Evolutionary conservation across 1,284 basidiomycete genomes (phyloP), one percentile per base, ranked within the genome.

Genomic region (Ceratobasidium sp.): DNA sequence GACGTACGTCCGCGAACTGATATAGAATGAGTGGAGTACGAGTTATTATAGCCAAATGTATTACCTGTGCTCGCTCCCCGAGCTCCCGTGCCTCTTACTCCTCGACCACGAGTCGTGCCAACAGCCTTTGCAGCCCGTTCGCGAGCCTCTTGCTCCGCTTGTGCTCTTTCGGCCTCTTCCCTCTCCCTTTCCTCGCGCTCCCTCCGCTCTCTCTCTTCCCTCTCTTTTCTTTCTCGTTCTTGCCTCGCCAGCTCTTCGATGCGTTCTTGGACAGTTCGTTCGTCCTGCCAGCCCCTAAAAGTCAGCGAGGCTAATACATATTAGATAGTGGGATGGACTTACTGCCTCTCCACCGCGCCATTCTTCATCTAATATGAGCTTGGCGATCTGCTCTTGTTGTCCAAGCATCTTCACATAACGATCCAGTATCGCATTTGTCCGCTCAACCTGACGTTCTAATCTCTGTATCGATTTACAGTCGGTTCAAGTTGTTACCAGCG

Each of bases 291-390:
- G 10, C 20, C 45, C 45, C 10, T 6, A 47, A 7, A 20, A 6
- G 22, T 47, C 7, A 8, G 22, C 20, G 22, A 15, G 7, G 7
- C 10, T 12, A 47, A 7, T 7, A 7, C 20, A 6, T 20, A 47
- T 12, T 20, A 22, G 7, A 47, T 20, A 22, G 45, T 12, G 7
- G 15, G 52, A 25, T 27, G 10, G 10, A 67, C 73, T 45, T 45
- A 74, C 73, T n/a, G 72, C 72, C 57, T 72, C 69, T 15, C 72
- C 73, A 29, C 73, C 73, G 31, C 72, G 57, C 73, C 73, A 74
- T 22, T 69, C 69, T 55, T 71, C 65, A 43, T 74, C 68, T 7
- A 74, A 50, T n/a, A 74, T 54, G 22, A 74, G 69, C 32, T 69
- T 65, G 43, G 71, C 50, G 27, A 69, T 73, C 34, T 74, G 73